A percentile compares a stretch with the other conserved stretches of the same genome.
phyloP scores from a whole-genome alignment of 2,329 filamentous ascomycete species.

The Fusarium kyushuense region DNA sequence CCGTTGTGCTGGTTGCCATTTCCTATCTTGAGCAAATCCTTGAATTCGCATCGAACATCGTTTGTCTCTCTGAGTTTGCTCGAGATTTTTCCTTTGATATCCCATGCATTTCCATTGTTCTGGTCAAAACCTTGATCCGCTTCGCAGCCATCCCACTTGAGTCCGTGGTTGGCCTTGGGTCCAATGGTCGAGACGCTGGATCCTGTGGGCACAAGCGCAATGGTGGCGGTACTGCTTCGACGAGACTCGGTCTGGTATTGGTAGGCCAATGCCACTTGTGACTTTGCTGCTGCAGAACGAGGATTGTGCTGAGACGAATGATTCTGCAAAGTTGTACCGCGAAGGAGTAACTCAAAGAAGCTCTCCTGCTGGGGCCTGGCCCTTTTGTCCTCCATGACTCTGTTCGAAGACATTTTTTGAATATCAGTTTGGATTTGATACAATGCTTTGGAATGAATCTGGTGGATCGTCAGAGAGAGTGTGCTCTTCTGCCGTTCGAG shows the following conservation, averaged over 20 bases:
- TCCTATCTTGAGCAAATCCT: background rate
- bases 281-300: background rate
- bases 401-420: background rate
- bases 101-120: background rate
- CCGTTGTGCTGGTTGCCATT: background rate
- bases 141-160: background rate
- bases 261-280: background rate
- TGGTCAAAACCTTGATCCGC: background rate
- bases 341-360: too few relatives aligned
- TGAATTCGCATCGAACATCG: background rate
- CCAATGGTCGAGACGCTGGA: background rate
- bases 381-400: rapidly evolving
- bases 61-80: background rate
- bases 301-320: background rate
- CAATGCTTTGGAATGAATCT: conserved; percentile 56
- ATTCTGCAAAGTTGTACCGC: background rate
- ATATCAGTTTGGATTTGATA: conserved; percentile 41
- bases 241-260: background rate
- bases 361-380: too few relatives aligned
- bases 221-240: background rate
- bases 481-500: conserved; percentile 39
- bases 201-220: background rate
- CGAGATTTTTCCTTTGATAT: background rate
- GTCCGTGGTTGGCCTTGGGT: background rate
- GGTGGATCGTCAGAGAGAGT: conserved; percentile 18